These are phyloP conservation scores for Mrakia gelida DNA, from an alignment of 768 basidiomycete genomes.

Conservation along the genomic window DNA sequence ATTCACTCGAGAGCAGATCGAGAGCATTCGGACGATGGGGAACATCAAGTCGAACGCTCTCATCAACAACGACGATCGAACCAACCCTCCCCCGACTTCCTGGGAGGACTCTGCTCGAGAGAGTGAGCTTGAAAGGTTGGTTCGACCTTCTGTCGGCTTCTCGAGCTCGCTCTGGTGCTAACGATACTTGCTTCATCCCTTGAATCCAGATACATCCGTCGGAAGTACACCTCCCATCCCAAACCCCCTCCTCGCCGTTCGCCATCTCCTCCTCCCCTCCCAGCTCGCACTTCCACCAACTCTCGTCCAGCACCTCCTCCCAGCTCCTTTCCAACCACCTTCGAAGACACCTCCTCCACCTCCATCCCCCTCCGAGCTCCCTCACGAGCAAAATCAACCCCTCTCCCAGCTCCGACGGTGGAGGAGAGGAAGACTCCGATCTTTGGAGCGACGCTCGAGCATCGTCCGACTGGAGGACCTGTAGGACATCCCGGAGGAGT, in stretches of 20 bases:
- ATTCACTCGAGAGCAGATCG: slow-evolving; percentile 31
- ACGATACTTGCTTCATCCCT: background rate
- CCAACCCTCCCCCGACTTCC: slow-evolving; percentile 32
- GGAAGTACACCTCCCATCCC: slow-evolving; percentile 23
- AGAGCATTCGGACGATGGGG: slow-evolving; percentile 16
- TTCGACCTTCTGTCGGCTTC: background rate
- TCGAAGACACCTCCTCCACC: background rate
- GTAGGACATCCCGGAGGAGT: slow-evolving; percentile 29
- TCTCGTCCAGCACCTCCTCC: background rate
- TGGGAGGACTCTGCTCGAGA: slow-evolving; percentile 27
- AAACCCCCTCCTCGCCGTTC: background rate
- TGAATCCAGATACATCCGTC: slow-evolving; percentile 21
- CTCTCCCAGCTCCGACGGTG: background rate
- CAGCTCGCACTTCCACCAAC: background rate
- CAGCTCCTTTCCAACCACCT: background rate
- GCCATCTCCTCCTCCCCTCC: slow-evolving; percentile 12
- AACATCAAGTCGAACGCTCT: slow-evolving; percentile 27
- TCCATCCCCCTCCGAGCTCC: slow-evolving; percentile 2
- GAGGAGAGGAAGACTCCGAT: slow-evolving; percentile 16
- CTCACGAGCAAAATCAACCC: slow-evolving; percentile 11
- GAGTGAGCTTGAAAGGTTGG: slow-evolving; percentile 31
- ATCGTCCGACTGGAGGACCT: slow-evolving; percentile 17
- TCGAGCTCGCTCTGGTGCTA: background rate
- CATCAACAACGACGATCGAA: slow-evolving; percentile 21
- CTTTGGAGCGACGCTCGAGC: slow-evolving; percentile 20